These are phyloP conservation scores for Puccinia triticina DNA, from an alignment of 1,284 basidiomycete genomes.

Conservation along the genomic window DNA sequence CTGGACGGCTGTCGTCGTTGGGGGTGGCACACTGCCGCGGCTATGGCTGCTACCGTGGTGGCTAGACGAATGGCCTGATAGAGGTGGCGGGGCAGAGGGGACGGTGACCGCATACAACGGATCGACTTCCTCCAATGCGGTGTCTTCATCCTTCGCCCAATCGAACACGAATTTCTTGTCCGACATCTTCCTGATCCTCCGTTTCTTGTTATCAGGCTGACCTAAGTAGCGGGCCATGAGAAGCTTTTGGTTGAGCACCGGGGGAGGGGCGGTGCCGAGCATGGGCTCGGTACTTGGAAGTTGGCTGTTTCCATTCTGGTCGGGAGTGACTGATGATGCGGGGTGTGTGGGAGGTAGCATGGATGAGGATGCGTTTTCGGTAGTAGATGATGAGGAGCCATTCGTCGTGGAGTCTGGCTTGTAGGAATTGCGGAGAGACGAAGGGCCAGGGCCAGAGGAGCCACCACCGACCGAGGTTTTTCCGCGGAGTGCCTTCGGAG, in stretches of 20 bases:
- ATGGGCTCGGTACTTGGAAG: slow-evolving; percentile 34
- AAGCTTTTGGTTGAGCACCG: slow-evolving; percentile 50
- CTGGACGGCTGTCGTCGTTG: slow-evolving; percentile 25
- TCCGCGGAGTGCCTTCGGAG: slow-evolving; percentile 39
- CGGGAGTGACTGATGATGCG: slow-evolving; percentile 18
- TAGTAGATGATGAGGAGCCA: slow-evolving; percentile 13
- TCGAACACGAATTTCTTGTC: slow-evolving; percentile 98
- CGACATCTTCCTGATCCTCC: slow-evolving; percentile 86
- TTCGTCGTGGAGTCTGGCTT: slow-evolving; percentile 12
- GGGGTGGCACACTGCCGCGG: slow-evolving; percentile 34
- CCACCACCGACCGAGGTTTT: slow-evolving; percentile 2
- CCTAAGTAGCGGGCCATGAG: slow-evolving; percentile 49
- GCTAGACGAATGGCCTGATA: neutral
- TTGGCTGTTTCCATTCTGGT: slow-evolving; percentile 4
- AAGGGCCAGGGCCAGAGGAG: slow-evolving; percentile 43
- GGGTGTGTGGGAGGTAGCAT: slow-evolving; percentile 33
- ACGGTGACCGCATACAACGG: slow-evolving; percentile 55
- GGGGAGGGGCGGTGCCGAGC: slow-evolving; percentile 36
- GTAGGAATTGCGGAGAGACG: slow-evolving; percentile 44
- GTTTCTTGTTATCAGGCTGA: slow-evolving; percentile 68
- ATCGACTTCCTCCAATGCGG: slow-evolving; percentile 64
- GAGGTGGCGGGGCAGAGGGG: slow-evolving; percentile 19
- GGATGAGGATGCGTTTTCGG: neutral
- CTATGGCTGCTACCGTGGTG: slow-evolving; percentile 5
- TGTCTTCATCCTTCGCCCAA: slow-evolving; percentile 93